Conservation (phyloP, 306 rosid species). For the Trichosanthes truncata region DNA sequence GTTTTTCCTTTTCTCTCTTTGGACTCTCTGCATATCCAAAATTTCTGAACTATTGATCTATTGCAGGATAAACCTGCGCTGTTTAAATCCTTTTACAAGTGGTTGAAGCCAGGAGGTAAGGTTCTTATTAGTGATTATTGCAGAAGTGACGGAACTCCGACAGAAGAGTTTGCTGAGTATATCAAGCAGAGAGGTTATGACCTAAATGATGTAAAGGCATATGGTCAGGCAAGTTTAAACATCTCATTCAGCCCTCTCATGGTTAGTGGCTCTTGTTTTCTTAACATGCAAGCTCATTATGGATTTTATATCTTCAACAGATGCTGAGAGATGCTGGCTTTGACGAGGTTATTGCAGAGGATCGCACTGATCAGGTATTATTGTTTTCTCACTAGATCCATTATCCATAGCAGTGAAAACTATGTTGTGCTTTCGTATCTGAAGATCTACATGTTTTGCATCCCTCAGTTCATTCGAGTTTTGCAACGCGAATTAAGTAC, state of each 20-base stretch:
- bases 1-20: not conserved
- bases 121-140: slow-evolving; percentile 89
- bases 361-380: slow-evolving; percentile 66
- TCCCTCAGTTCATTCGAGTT: slow-evolving; percentile 48
- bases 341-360: slow-evolving; percentile 57
- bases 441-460: not conserved
- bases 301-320: slow-evolving; percentile 21
- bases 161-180: slow-evolving; percentile 54
- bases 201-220: slow-evolving; percentile 49
- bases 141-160: slow-evolving; percentile 54
- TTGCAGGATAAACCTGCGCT: slow-evolving; percentile 72
- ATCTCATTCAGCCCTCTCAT: not conserved
- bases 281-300: not conserved
- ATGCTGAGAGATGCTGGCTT: slow-evolving; percentile 84
- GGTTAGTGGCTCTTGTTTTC: not conserved
- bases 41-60: not conserved
- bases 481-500: slow-evolving; percentile 48
- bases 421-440: not conserved
- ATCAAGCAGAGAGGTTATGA: slow-evolving; percentile 80
- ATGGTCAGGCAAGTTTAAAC: slow-evolving; percentile 46
- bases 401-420: not conserved
- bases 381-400: not conserved
- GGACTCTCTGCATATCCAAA: not conserved
- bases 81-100: slow-evolving; percentile 64
- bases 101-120: slow-evolving; percentile 97